Evolutionary conservation across 129 eudicot genomes (phyloP).

Genomic region (Flaveria ramosissima): DNA sequence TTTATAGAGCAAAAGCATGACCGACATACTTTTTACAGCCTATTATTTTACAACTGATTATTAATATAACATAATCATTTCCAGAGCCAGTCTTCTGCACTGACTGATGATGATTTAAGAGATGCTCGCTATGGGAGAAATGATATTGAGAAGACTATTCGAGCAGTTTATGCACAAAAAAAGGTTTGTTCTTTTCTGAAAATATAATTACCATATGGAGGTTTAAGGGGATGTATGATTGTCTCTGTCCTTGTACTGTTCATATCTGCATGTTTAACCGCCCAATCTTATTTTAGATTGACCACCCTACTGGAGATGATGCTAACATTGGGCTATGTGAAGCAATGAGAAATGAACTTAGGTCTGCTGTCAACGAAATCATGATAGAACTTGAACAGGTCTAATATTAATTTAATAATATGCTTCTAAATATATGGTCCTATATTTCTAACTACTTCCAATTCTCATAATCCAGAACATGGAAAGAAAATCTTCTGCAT

Average conservation of each 20-base stretch:
- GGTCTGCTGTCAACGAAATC: slow-evolving; percentile 78
- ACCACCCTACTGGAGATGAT: slow-evolving; percentile 57
- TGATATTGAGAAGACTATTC: slow-evolving; percentile 66
- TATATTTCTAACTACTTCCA: slow-evolving; percentile 14
- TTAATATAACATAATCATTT: background rate
- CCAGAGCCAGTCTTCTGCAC: slow-evolving; percentile 87
- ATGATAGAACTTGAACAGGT: slow-evolving; percentile 77
- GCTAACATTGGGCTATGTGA: slow-evolving; percentile 47
- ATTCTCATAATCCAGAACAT: slow-evolving; percentile 44
- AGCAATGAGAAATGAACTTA: slow-evolving; percentile 73
- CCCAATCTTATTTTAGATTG: slow-evolving; percentile 45
- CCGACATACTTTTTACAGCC: background rate
- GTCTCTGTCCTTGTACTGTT: background rate
- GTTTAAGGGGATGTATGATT: background rate
- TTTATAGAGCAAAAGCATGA: background rate
- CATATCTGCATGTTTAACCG: background rate
- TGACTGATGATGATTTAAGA: slow-evolving; percentile 80
- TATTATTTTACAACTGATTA: background rate
- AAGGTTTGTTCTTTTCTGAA: slow-evolving; percentile 43
- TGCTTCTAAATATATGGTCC: background rate
- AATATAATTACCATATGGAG: background rate
- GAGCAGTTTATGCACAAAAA: slow-evolving; percentile 68
- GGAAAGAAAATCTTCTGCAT: slow-evolving; percentile 49
- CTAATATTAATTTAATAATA: background rate
- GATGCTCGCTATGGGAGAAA: slow-evolving; percentile 50